Conservation (phyloP, 306 rosid species). For the Lithocarpus polystachyus region DNA sequence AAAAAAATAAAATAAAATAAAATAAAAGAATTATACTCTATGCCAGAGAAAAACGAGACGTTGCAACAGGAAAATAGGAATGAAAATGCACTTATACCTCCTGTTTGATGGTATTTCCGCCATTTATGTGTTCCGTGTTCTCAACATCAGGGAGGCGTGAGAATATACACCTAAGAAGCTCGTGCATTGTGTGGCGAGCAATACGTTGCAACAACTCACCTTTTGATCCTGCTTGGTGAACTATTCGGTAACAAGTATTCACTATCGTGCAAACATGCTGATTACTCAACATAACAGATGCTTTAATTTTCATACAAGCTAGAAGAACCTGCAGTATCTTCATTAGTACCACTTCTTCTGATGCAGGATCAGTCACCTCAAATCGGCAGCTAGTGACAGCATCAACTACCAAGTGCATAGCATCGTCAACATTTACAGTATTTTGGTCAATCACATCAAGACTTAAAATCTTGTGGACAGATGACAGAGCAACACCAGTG, state of each 20-base stretch:
- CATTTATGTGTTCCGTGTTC: conserved; percentile 62
- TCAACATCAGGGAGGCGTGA: conserved; percentile 90
- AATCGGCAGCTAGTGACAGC: conserved; percentile 96
- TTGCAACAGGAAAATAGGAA: conserved; percentile 9
- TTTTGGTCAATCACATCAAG: conserved; percentile 87
- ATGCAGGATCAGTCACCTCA: conserved; percentile 91
- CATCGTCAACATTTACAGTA: conserved; percentile 79
- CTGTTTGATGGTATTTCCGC: conserved; percentile 45
- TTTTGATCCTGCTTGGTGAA: conserved; percentile 92
- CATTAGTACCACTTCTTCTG: conserved; percentile 90
- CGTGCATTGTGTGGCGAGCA: conserved; percentile 92
- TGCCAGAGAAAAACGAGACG: conserved; percentile 7
- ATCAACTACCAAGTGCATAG: conserved; percentile 94
- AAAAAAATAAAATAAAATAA: conserved; percentile 15
- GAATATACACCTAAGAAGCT: conserved; percentile 86
- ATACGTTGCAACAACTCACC: conserved; percentile 90
- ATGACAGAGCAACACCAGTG: conserved; percentile 89
- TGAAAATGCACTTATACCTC: conserved; percentile 45
- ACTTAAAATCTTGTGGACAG: conserved; percentile 89
- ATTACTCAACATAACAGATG: conserved; percentile 86
- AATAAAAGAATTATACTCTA: conserved; percentile 6
- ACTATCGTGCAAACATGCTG: conserved; percentile 97
- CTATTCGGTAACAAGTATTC: conserved; percentile 93
- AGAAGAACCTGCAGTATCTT: conserved; percentile 95
- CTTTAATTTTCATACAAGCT: conserved; percentile 97